Evolutionary conservation across 345 rosid species (phyloP).

Genomic region (Trapa bicornis): DNA sequence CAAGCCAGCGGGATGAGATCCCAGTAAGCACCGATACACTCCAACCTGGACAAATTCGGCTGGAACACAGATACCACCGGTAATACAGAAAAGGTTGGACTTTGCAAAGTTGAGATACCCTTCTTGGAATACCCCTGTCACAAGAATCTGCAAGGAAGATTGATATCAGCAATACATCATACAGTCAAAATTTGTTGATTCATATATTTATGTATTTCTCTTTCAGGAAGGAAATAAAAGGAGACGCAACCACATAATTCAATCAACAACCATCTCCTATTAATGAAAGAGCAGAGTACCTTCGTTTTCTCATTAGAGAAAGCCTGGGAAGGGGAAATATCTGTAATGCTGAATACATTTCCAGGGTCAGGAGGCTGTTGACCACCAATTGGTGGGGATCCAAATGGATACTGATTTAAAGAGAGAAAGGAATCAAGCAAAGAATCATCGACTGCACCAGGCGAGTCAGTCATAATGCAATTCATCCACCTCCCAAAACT

Average conservation of each 20-base stretch:
- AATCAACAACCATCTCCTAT: neutral
- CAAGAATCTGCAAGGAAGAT: conserved; percentile 19
- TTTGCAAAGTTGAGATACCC: conserved; percentile 40
- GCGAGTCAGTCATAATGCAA: conserved; percentile 37
- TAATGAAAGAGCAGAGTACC: conserved; percentile 23
- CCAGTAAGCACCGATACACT: conserved; percentile 71
- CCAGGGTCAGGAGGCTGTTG: conserved; percentile 29
- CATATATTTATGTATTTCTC: neutral
- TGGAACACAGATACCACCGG: conserved; percentile 51
- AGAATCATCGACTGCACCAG: conserved; percentile 35
- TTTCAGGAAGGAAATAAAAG: neutral
- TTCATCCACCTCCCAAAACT: conserved; percentile 84
- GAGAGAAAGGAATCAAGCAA: conserved; percentile 34
- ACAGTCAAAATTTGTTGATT: neutral
- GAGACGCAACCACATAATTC: neutral
- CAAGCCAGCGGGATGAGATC: conserved; percentile 53
- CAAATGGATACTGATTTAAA: conserved; percentile 8
- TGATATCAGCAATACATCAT: neutral
- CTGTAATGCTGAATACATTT: conserved; percentile 60
- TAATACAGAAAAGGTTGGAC: conserved; percentile 52
- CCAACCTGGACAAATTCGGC: conserved; percentile 63
- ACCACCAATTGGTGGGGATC: conserved; percentile 13
- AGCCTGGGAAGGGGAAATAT: conserved; percentile 75
- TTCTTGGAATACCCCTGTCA: conserved; percentile 55
- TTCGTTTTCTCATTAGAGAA: conserved; percentile 76